Evolutionary conservation across 208 protist species (phyloP).

Genomic region (Acanthamoeba triangularis): DNA sequence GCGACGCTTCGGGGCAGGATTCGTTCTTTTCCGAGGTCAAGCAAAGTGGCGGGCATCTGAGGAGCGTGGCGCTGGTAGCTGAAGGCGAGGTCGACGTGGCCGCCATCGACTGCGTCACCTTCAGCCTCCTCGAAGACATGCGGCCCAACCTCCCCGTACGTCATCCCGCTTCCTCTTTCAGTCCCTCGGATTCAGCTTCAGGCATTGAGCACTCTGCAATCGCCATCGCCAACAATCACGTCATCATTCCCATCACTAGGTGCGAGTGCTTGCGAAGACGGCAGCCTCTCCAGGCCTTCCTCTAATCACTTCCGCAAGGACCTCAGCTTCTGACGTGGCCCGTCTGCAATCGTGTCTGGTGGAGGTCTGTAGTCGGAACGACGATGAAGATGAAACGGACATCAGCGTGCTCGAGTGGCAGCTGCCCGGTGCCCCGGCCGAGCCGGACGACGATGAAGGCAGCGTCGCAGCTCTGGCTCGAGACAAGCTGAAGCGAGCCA

Average conservation of each 20-base stretch:
- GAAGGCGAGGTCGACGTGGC: constrained; percentile 6
- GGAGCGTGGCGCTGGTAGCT: not conserved
- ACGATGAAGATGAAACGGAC: not conserved
- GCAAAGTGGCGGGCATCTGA: not conserved
- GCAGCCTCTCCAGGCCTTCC: not conserved
- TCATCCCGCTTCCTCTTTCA: not conserved
- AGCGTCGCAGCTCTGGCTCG: not conserved
- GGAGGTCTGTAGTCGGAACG: not conserved
- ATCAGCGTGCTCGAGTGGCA: not conserved
- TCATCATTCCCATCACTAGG: not conserved
- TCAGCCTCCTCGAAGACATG: not conserved
- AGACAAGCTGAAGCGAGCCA: not conserved
- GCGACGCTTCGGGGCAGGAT: not conserved
- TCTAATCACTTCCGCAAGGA: not conserved
- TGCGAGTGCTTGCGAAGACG: not conserved
- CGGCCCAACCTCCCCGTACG: not conserved
- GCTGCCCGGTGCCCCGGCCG: not conserved
- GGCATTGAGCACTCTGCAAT: not conserved
- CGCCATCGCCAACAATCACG: too few relatives aligned
- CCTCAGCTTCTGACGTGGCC: not conserved
- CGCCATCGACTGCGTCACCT: constrained; percentile 22
- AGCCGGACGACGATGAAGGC: not conserved
- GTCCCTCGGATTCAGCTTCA: not conserved
- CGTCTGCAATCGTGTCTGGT: not conserved
- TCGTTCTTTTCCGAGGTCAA: constrained; percentile 9